phyloP scores from a whole-genome alignment of 2,329 filamentous ascomycete species.

The Ophiosphaerella herpotricha region DNA sequence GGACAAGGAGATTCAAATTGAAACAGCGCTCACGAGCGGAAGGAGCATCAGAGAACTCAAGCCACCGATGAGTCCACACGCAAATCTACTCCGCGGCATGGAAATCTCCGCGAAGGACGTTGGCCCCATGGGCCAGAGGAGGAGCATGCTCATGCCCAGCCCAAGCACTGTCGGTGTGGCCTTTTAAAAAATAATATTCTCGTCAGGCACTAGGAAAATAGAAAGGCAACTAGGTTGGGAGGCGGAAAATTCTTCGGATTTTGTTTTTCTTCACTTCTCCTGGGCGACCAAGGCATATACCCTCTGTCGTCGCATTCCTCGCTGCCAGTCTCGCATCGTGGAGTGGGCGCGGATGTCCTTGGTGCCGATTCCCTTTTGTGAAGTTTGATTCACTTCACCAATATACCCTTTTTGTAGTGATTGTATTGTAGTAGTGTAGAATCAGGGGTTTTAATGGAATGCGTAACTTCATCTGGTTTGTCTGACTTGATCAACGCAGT shows the following conservation, averaged over 20 bases:
- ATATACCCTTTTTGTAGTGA: conserved; percentile 9
- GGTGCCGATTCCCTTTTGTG: background rate
- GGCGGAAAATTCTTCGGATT: background rate
- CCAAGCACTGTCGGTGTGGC: conserved; percentile 40
- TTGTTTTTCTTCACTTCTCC: background rate
- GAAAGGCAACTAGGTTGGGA: background rate
- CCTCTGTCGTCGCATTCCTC: conserved; percentile 5
- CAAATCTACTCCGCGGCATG: conserved; percentile 35
- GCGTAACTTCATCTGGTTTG: no score
- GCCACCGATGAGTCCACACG: conserved; percentile 34
- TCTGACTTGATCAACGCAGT: background rate
- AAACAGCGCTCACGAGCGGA: conserved; percentile 20
- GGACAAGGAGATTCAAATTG: conserved; percentile 30
- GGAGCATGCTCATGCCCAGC: conserved; percentile 15
- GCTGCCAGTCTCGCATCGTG: conserved; percentile 6
- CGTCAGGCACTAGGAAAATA: background rate
- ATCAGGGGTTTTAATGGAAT: no score
- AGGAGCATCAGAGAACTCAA: conserved; percentile 24
- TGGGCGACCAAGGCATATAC: conserved; percentile 10
- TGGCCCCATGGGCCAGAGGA: conserved; percentile 13
- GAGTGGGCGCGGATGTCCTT: conserved; percentile 9
- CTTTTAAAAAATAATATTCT: conserved; percentile 21
- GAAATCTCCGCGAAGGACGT: conserved; percentile 31
- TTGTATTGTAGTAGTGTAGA: no score
- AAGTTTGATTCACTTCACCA: background rate